phyloP scores from a whole-genome alignment of 352 stramenopile species.

The Phytophthora foliorum region DNA sequence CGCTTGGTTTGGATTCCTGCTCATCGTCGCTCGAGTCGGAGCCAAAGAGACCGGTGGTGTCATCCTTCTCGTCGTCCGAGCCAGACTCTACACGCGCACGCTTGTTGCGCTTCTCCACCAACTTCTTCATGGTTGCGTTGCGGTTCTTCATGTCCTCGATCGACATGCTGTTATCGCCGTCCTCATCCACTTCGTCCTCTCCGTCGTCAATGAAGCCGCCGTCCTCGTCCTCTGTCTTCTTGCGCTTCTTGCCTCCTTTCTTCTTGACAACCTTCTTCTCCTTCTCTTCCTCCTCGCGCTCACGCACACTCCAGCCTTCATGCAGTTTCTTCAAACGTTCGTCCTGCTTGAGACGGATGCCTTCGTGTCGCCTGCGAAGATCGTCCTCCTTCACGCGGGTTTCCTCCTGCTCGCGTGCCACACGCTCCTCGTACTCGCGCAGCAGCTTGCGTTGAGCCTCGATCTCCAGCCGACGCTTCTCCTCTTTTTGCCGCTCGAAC shows the following conservation, averaged over 20 bases:
- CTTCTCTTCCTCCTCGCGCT: conserved; percentile 87
- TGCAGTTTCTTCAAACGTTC: conserved; percentile 85
- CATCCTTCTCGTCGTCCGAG: conserved; percentile 76
- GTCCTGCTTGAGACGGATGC: conserved; percentile 84
- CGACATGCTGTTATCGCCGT: conserved; percentile 75
- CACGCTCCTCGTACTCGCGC: conserved; percentile 82
- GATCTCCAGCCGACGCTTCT: conserved; percentile 85
- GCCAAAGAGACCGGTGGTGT: conserved; percentile 77
- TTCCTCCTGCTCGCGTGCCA: conserved; percentile 72
- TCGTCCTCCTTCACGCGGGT: conserved; percentile 67
- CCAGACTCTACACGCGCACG: conserved; percentile 55
- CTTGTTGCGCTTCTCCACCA: conserved; percentile 89
- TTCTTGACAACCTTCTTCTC: conserved; percentile 80
- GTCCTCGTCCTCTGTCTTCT: conserved; percentile 80
- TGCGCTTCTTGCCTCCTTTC: conserved; percentile 77
- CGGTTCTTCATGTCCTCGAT: conserved; percentile 94
- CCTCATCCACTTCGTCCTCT: conserved; percentile 65
- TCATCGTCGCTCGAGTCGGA: conserved; percentile 88
- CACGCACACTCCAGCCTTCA: conserved; percentile 84
- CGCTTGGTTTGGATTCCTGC: conserved; percentile 34
- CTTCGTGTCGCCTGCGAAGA: conserved; percentile 64
- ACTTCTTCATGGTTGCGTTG: conserved; percentile 87
- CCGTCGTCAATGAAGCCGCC: conserved; percentile 75
- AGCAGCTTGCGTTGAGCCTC: conserved; percentile 85
- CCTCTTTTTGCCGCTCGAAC: conserved; percentile 89